Evolutionary conservation across 208 protist genomes (phyloP).

Genomic region (Tritrichomonas musculus): DNA sequence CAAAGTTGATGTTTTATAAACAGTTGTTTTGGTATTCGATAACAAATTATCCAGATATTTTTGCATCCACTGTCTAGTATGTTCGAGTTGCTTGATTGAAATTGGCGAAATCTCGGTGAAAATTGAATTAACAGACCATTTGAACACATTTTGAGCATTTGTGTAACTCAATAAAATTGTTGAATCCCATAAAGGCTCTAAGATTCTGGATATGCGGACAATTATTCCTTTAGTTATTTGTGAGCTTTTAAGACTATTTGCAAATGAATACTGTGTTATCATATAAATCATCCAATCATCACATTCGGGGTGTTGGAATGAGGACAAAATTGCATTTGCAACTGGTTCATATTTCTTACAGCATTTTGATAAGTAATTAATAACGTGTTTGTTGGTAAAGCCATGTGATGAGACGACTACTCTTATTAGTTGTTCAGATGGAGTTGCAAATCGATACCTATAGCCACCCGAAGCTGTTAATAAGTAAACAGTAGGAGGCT

Average conservation of each 20-base stretch:
- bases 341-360: neutral
- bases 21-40: neutral
- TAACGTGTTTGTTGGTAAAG: neutral
- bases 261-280: neutral
- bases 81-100: neutral
- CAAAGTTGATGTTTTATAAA: neutral
- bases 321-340: neutral
- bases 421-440: neutral
- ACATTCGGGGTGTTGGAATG: neutral
- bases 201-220: neutral
- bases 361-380: neutral
- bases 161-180: neutral
- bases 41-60: neutral
- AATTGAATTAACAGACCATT: neutral
- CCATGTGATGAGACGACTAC: neutral
- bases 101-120: neutral
- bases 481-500: neutral
- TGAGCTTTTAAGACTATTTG: neutral
- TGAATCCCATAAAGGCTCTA: neutral
- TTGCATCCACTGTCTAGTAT: neutral
- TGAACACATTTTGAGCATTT: neutral
- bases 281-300: neutral
- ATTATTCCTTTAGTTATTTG: neutral
- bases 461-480: neutral
- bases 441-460: neutral